A percentile compares a stretch with the other conserved stretches of the same genome.
phyloP scores from a whole-genome alignment of 2,329 filamentous ascomycete genomes.

The Trichoderma lentiforme region DNA sequence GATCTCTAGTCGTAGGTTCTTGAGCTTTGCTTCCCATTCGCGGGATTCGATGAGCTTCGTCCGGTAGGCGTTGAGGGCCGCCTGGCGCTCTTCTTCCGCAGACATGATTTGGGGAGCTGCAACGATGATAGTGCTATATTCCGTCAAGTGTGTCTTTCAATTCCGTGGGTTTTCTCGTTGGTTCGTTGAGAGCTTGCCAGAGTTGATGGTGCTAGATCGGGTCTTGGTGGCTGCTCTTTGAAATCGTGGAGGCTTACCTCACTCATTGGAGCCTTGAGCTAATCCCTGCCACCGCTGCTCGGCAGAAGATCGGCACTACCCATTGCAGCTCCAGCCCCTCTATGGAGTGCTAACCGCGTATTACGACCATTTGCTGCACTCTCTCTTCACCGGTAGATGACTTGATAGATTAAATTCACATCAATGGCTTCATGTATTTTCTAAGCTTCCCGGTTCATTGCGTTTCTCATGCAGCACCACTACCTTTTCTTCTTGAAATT shows the following conservation, averaged over 20 bases:
- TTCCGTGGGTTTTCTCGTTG: background rate
- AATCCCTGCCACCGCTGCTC: conserved; percentile 24
- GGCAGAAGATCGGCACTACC: conserved; percentile 34
- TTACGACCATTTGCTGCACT: background rate
- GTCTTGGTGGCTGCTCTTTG: conserved; percentile 23
- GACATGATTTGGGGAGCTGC: conserved; percentile 39
- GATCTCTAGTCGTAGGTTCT: conserved; percentile 88
- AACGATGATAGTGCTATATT: background rate
- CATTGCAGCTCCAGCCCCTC: background rate
- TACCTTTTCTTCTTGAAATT: background rate
- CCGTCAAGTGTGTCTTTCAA: background rate
- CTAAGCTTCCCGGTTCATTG: background rate
- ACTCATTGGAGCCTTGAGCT: conserved; percentile 39
- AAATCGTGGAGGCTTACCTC: conserved; percentile 38
- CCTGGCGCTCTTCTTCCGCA: conserved; percentile 58
- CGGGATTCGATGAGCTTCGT: conserved; percentile 85
- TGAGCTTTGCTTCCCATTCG: conserved; percentile 98
- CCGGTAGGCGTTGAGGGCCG: conserved; percentile 75
- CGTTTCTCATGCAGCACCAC: background rate
- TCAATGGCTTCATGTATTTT: background rate
- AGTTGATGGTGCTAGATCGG: conserved; percentile 20
- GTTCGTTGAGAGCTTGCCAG: background rate
- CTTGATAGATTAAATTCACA: background rate
- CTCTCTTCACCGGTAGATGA: background rate
- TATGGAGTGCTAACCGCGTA: background rate